These are phyloP conservation scores for Kurtzmaniella quercitrusa DNA, from an alignment of 1,139 yeast species.

Conservation along the genomic window DNA sequence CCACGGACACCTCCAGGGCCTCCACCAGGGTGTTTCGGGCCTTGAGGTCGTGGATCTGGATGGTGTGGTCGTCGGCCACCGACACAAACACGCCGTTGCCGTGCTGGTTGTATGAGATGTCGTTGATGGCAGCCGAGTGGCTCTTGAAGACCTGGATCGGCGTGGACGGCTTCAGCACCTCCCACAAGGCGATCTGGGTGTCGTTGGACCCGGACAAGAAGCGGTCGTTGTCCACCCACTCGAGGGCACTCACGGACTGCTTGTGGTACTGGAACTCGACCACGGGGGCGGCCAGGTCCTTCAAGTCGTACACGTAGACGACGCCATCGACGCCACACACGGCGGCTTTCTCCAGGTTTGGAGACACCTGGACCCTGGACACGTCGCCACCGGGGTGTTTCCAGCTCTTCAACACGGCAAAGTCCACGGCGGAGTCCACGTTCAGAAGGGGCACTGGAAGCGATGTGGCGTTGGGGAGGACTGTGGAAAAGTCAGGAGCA, in stretches of 20 bases:
- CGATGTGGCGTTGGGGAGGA: conserved; percentile 15
- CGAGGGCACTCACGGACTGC: conserved; percentile 65
- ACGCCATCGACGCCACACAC: conserved; percentile 51
- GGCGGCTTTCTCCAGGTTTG: conserved; percentile 34
- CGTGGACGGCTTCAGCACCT: conserved; percentile 35
- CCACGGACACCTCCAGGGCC: conserved; percentile 23
- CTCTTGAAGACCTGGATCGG: conserved; percentile 43
- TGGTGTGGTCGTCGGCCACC: conserved; percentile 65
- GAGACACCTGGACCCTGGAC: conserved; percentile 39
- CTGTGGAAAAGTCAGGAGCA: conserved; percentile 28
- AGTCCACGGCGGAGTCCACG: conserved; percentile 17
- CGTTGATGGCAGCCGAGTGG: conserved; percentile 53
- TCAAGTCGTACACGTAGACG: conserved; percentile 38
- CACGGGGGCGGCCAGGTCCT: conserved; percentile 8
- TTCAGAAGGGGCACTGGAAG: conserved; percentile 23
- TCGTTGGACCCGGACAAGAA: conserved; percentile 70
- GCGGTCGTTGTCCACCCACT: conserved; percentile 51
- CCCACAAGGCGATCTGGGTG: conserved; percentile 68
- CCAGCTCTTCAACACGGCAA: conserved; percentile 42
- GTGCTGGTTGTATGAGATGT: conserved; percentile 48
- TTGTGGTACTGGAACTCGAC: conserved; percentile 52
- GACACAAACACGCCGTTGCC: conserved; percentile 56
- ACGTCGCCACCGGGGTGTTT: conserved; percentile 48
- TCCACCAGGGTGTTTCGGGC: conserved; percentile 9
- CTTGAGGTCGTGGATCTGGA: conserved; percentile 68